Evolutionary conservation across 208 protist genomes (phyloP).

Genomic region (Balamuthia mandrillaris): DNA sequence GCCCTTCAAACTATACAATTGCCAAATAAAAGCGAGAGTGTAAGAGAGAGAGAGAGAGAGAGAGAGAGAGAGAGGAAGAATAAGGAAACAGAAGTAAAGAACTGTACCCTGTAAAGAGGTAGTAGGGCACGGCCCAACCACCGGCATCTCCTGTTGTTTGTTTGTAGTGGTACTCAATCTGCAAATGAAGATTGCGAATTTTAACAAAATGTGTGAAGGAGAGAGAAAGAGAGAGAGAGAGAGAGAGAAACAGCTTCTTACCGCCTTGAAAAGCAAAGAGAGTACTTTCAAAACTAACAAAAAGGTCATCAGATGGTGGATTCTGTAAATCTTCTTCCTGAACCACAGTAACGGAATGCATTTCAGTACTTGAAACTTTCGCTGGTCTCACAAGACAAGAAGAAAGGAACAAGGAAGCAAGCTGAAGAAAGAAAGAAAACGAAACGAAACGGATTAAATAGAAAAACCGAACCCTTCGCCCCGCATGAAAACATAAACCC

Average conservation of each 20-base stretch:
- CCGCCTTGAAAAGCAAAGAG: conserved; percentile 60
- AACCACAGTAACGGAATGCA: neutral
- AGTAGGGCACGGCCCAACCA: conserved; percentile 68
- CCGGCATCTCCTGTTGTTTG: conserved; percentile 56
- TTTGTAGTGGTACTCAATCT: conserved; percentile 61
- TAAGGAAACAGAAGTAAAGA: neutral
- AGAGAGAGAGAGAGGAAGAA: neutral
- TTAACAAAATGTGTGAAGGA: neutral
- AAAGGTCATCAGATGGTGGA: conserved; percentile 40
- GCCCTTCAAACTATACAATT: conserved; percentile 69
- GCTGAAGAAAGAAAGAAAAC: neutral
- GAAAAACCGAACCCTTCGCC: neutral
- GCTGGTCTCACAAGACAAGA: too few species aligned
- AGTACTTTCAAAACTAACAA: conserved; percentile 60
- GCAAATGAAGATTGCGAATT: neutral
- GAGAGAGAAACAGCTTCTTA: neutral
- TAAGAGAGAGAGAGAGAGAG: neutral
- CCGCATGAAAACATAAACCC: conserved; percentile 9
- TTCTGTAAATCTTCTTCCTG: neutral
- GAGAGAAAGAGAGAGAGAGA: neutral
- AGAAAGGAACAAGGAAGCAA: neutral
- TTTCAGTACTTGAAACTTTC: too few species aligned
- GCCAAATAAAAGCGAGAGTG: neutral
- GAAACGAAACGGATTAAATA: neutral
- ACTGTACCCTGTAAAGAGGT: conserved; percentile 60